Evolutionary conservation across 306 rosid genomes (phyloP), one percentile per base, ranked within the genome.

Genomic region (Quercus robur): DNA sequence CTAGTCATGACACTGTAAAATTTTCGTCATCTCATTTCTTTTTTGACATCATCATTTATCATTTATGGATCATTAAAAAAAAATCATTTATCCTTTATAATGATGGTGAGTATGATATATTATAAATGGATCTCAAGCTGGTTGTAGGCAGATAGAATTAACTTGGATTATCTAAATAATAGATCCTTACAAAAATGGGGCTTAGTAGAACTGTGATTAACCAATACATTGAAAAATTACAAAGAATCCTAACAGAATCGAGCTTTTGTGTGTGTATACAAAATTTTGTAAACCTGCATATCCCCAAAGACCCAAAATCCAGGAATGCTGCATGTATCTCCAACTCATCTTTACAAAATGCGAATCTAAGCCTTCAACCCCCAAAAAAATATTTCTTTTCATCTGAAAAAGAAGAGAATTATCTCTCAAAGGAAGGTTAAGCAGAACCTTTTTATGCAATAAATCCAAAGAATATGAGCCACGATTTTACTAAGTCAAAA

Each of bases 261-360:
- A 83, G 77, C 71, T 52, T 75, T 77, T 67, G 73, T 81, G 21
- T 82, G 19, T 75, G 70, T 85, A 61, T 76, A 73, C 54, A 75
- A 19, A 20, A 33, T 19, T 23, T 3, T 52, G 28, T 11, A 75
- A 38, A 41, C 61, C 20, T 41, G 56, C 82, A 51, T 79, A 72
- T 71, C 80, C 80, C 82, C 81, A 80, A 83, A 33, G 33, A 83
- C 74, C 84, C 73, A 56, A 57, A 77, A 71, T 71, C 78, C 80
- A 64, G 83, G 77, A 77, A 63, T 75, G 79, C 84, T 84, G 77
- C 77, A 63, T 35, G 87, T 82, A 81, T 87, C 78, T 3, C 91
- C 90, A 82, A 81, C 87, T 78, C 90, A 80, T 81, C 88, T 91
- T 88, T 86, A 94, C 97, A 91, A 87, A 82, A 87, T 55, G 75